Evolutionary conservation across 225 moss, liverwort and hornwort genomes (phyloP), one percentile per base, ranked within the genome.

Genomic region (Takakia lepidozioides): DNA sequence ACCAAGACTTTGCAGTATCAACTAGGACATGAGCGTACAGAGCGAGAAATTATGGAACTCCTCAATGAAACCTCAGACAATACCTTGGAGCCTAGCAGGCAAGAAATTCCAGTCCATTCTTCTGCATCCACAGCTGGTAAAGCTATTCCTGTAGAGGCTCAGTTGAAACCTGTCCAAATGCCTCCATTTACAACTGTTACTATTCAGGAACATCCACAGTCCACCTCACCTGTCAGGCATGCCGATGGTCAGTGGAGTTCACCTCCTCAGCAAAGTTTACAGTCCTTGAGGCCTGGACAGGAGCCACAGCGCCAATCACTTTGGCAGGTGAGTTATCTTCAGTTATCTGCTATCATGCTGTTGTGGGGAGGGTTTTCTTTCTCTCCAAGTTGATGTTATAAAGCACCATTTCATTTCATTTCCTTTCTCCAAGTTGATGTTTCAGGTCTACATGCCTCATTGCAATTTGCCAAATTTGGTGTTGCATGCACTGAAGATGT

Each of bases 21-120:
- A 65, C 43, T 92, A 25, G 70, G 69, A 19, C 62, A 85, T 37
- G 87, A 74, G 40, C 74, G 77, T 22, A 80, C 55, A 28, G 84
- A 87, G 61, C 80, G 87, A 23, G 80, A 74, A 58, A 78, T 72
- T 11, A 52, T 85, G 3, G 68, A 69, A 43, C 68, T 78, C 11
- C 1, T 0, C 13, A 58, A 46, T 19, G 50, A 68, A 42, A 56
- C 64, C 52, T 64, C 72, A 38, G 45, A 48, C 46, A 55, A 52
- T 45, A 57, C 54, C 15, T 55, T 58, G 18, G 58, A 59, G 14
- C 28, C 54, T 3, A 55, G 18, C 22, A 25, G 50, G 15, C 58
- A 65, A 39, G 68, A 24, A 27, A 48, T 61, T 40, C 46, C 50
- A 47, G 15, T 55, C 45, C 60, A 22, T 57, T n/a, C n/a, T n/a